These are phyloP conservation scores for Mollisia scopiformis DNA, from an alignment of 2,329 filamentous ascomycete genomes.

Conservation along the genomic window DNA sequence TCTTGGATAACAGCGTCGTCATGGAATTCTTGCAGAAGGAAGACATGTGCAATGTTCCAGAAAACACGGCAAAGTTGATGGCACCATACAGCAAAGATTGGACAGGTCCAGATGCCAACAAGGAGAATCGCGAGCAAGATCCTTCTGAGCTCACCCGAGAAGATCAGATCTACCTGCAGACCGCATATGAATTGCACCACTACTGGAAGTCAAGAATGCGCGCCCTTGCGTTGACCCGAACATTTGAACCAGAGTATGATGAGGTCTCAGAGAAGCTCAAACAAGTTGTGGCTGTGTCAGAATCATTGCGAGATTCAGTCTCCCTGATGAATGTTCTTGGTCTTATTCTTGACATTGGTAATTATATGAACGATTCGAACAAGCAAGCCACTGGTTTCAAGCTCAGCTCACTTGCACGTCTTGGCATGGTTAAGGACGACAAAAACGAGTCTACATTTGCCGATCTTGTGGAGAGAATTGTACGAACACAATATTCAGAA, in stretches of 20 bases:
- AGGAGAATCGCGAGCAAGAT: constrained; percentile 80
- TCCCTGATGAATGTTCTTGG: constrained; percentile 95
- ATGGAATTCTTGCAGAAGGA: constrained; percentile 97
- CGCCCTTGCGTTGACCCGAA: constrained; percentile 81
- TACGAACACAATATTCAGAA: constrained; percentile 93
- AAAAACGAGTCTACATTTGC: constrained; percentile 97
- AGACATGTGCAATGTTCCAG: constrained; percentile 88
- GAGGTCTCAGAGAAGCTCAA: constrained; percentile 85
- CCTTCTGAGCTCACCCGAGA: constrained; percentile 87
- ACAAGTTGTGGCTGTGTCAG: constrained; percentile 84
- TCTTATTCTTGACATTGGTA: constrained; percentile 95
- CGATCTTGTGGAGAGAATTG: constrained; percentile 94
- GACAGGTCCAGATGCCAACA: constrained; percentile 83
- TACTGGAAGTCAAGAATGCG: constrained; percentile 99
- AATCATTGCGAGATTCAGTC: constrained; percentile 88
- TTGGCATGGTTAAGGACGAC: constrained; percentile 98
- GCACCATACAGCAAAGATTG: constrained; percentile 96
- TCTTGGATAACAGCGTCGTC: constrained; percentile 86
- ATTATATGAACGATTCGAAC: constrained; percentile 99
- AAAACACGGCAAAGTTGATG: constrained; percentile 89
- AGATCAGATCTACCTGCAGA: constrained; percentile 93
- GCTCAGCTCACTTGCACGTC: constrained; percentile 85
- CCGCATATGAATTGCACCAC: constrained; percentile 91
- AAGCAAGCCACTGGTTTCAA: constrained; percentile 99
- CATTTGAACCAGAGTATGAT: constrained; percentile 87